Percentiles rank a stretch among this genome's conserved stretches.
These are phyloP conservation scores for Monosporascus sp. DNA, from an alignment of 2,329 filamentous ascomycete species.

Conservation along the genomic window DNA sequence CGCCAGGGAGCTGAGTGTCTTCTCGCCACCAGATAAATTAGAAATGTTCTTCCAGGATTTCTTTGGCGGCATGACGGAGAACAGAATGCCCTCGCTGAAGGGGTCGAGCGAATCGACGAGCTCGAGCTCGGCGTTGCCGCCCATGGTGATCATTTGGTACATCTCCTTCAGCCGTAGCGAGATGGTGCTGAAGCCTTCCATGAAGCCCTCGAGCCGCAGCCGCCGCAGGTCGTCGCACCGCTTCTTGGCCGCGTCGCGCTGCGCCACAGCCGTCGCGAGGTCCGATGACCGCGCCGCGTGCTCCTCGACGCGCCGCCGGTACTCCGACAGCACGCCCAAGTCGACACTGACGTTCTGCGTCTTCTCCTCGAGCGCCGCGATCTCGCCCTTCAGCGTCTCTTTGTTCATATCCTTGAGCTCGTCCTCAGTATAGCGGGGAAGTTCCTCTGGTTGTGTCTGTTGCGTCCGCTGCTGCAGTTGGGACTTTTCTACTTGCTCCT, in stretches of 20 bases:
- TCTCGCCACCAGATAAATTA: conserved; percentile 93
- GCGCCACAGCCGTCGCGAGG: conserved; percentile 68
- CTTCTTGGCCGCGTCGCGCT: conserved; percentile 84
- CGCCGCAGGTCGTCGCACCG: conserved; percentile 88
- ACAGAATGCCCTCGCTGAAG: conserved; percentile 93
- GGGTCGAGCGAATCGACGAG: conserved; percentile 94
- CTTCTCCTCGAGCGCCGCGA: conserved; percentile 58
- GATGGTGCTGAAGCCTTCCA: conserved; percentile 94
- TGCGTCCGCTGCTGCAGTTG: conserved; percentile 14
- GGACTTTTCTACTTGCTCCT: conserved; percentile 17
- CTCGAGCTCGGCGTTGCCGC: conserved; percentile 94
- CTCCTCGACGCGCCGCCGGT: conserved; percentile 79
- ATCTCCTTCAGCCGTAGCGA: conserved; percentile 96
- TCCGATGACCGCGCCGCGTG: conserved; percentile 78
- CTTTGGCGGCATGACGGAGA: conserved; percentile 98
- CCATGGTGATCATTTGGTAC: conserved; percentile 99
- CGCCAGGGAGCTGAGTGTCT: conserved; percentile 88
- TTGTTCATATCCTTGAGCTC: conserved; percentile 64
- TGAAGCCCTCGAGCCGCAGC: conserved; percentile 89
- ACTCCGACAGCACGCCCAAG: conserved; percentile 81
- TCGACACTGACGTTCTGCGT: conserved; percentile 86
- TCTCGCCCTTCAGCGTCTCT: conserved; percentile 55
- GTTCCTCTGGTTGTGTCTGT: conserved; percentile 42
- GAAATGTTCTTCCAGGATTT: conserved; percentile 99
- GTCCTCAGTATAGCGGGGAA: conserved; percentile 74